phyloP scores from a whole-genome alignment of 2,329 filamentous ascomycete genomes.

The Phyllosticta citriasiana region DNA sequence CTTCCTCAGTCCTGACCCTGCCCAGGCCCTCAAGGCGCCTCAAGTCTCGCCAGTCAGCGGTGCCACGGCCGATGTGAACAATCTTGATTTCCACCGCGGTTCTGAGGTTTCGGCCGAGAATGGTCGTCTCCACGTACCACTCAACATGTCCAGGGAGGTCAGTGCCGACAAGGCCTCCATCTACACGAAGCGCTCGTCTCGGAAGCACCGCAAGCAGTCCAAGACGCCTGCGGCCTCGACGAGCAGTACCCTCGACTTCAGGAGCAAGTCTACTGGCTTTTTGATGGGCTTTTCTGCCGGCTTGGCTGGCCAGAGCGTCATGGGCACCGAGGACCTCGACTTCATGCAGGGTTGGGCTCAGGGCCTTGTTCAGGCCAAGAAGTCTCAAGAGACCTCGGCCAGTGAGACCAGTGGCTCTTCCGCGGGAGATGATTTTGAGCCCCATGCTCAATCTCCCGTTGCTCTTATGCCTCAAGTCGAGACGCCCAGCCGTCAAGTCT shows the following conservation, averaged over 20 bases:
- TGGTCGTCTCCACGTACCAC: slow-evolving; percentile 16
- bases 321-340: slow-evolving; percentile 1
- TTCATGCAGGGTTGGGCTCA: slow-evolving; percentile 6
- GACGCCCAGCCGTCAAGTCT: slow-evolving; percentile 1
- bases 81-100: not conserved
- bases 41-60: slow-evolving; percentile 6
- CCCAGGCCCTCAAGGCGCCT: not conserved
- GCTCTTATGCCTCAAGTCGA: not conserved
- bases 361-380: slow-evolving; percentile 2
- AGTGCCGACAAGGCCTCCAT: not conserved
- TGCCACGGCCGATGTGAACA: not conserved
- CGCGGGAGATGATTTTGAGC: not conserved
- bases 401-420: not conserved
- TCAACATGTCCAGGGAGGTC: slow-evolving; percentile 1
- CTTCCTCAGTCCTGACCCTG: slow-evolving; percentile 8
- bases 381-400: not conserved
- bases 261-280: slow-evolving; percentile 2
- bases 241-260: slow-evolving; percentile 1
- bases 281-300: slow-evolving; percentile 2
- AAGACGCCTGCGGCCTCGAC: not conserved
- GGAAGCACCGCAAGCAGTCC: not conserved
- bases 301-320: not conserved
- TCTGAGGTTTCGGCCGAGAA: not conserved
- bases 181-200: not conserved
- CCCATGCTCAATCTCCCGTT: not conserved